Conservation (phyloP, 176 grass and related monocot species). For the Lolium multiflorum region DNA sequence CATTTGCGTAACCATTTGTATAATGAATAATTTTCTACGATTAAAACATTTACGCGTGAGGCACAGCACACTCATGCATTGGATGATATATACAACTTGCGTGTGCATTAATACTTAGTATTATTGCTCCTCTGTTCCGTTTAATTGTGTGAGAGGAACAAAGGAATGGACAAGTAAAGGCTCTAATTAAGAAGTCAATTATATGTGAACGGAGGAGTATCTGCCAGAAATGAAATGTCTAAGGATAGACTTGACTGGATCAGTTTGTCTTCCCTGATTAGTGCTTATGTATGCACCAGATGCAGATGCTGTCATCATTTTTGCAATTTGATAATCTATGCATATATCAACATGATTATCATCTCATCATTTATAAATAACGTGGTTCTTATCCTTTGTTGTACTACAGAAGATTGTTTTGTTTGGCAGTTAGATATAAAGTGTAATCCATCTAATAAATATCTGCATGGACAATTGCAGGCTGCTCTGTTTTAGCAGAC, state of each 20-base stretch:
- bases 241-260: neutral
- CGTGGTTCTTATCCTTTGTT: too few relatives aligned
- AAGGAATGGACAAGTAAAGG: too few relatives aligned
- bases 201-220: too few relatives aligned
- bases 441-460: constrained; percentile 43
- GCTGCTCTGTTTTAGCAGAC: constrained; percentile 98
- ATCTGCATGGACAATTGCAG: constrained; percentile 53
- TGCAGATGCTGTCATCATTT: neutral
- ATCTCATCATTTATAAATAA: constrained; percentile 28
- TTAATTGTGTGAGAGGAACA: too few relatives aligned
- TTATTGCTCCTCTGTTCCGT: too few relatives aligned
- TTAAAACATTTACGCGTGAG: too few relatives aligned
- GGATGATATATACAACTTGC: constrained; percentile 21
- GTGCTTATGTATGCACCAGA: constrained; percentile 16
- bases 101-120: too few relatives aligned
- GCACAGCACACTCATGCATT: neutral
- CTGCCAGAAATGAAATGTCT: neutral
- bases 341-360: neutral
- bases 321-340: constrained; percentile 28
- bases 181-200: too few relatives aligned
- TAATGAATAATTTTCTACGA: too few relatives aligned
- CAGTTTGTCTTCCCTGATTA: constrained; percentile 14
- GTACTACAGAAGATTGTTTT: constrained; percentile 9
- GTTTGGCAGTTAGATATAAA: neutral
- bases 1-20: too few relatives aligned